Percentiles rank a stretch among this genome's conserved stretches.
Conservation (phyloP, 768 basidiomycete genomes). For the Tephrocybe sp. region DNA sequence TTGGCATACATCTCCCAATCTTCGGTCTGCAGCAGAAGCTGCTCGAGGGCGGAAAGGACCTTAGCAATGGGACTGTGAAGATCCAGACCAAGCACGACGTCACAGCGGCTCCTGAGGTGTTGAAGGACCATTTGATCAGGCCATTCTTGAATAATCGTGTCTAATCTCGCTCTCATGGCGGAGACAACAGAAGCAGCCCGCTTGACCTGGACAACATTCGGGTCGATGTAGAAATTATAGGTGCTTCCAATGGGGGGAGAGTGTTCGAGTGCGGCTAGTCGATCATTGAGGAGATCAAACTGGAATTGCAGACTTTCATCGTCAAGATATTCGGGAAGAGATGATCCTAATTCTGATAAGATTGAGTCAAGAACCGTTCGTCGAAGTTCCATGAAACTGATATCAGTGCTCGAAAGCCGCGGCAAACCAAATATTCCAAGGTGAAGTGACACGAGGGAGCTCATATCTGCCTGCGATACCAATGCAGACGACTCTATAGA, state of each 20-base stretch:
- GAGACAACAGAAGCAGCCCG: conserved; percentile 54
- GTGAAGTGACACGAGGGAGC: conserved; percentile 46
- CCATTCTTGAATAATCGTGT: conserved; percentile 71
- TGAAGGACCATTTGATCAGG: conserved; percentile 98
- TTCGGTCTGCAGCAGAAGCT: conserved; percentile 79
- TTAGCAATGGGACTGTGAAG: conserved; percentile 77
- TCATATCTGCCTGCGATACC: conserved; percentile 32
- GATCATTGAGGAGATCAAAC: conserved; percentile 44
- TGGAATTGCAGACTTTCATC: conserved; percentile 47
- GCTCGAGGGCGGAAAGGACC: conserved; percentile 79
- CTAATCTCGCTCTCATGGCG: conserved; percentile 51
- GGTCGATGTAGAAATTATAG: conserved; percentile 79
- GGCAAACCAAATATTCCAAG: conserved; percentile 33
- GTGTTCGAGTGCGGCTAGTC: conserved; percentile 29
- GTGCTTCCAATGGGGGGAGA: conserved; percentile 19
- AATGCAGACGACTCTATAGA: conserved; percentile 18
- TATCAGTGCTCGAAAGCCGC: background rate
- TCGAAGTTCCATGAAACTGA: conserved; percentile 31
- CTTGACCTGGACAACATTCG: conserved; percentile 69
- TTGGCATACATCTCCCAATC: conserved; percentile 99
- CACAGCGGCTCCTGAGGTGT: conserved; percentile 72
- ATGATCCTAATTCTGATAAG: conserved; percentile 26
- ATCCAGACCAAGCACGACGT: conserved; percentile 56
- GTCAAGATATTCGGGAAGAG: conserved; percentile 47
- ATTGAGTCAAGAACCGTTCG: conserved; percentile 28